phyloP scores from a whole-genome alignment of 768 basidiomycete genomes.

The Flagelloscypha sp. region DNA sequence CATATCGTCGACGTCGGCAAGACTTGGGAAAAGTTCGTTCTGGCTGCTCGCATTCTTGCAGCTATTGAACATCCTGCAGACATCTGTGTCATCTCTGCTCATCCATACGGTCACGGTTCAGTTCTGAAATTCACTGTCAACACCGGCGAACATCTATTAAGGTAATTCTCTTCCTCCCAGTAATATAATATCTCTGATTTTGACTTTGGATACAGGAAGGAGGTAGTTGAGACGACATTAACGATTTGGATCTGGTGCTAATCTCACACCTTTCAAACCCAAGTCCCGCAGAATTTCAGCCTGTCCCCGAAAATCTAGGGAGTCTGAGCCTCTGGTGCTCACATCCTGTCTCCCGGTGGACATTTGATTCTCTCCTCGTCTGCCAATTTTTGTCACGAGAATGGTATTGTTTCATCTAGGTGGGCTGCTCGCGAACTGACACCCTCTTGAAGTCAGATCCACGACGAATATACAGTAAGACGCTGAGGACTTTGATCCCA shows the following conservation, averaged over 20 bases:
- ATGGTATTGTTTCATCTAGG: no score
- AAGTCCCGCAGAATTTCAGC: conserved; percentile 33
- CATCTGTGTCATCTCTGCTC: conserved; percentile 95
- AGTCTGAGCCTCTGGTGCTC: conserved; percentile 66
- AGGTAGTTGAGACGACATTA: conserved; percentile 87
- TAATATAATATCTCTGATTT: conserved; percentile 11
- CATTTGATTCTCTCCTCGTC: no score
- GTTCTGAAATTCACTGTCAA: conserved; percentile 98
- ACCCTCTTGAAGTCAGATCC: no score
- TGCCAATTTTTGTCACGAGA: no score
- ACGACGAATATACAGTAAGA: no score
- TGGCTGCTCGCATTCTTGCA: conserved; percentile 96
- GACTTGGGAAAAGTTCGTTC: conserved; percentile 99
- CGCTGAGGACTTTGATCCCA: conserved; percentile 14
- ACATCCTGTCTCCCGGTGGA: conserved; percentile 36
- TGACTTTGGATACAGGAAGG: conserved; percentile 34
- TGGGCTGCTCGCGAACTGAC: no score
- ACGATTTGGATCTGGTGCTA: conserved; percentile 85
- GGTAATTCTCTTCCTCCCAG: no score
- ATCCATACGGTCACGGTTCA: conserved; percentile 97
- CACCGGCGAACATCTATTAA: conserved; percentile 84
- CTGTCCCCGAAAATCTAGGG: conserved; percentile 45
- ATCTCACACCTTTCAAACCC: conserved; percentile 49
- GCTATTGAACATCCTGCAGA: conserved; percentile 98
- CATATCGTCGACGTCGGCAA: conserved; percentile 98